These are phyloP conservation scores for Nakazawaea ernobii DNA, from an alignment of 805 yeast genomes.

Conservation along the genomic window DNA sequence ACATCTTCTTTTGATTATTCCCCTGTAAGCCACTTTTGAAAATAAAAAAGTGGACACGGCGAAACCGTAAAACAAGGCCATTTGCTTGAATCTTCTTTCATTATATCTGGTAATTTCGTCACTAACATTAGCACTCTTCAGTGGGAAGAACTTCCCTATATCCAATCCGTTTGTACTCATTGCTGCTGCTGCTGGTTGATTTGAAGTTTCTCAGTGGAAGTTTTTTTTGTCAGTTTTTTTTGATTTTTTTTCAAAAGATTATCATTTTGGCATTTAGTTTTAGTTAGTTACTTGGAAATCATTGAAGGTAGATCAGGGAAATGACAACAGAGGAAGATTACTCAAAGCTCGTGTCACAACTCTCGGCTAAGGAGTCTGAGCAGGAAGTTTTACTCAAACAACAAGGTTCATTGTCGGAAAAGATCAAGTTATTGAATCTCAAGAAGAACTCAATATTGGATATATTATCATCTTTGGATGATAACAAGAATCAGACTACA, in stretches of 20 bases:
- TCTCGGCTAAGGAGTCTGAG: not conserved
- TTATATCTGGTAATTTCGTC: conserved; percentile 43
- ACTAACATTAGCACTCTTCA: conserved; percentile 20
- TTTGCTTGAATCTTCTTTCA: conserved; percentile 61
- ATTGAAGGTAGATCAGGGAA: no score
- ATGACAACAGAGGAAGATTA: not conserved
- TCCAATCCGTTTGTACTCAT: conserved; percentile 16
- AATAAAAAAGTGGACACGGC: conserved; percentile 68
- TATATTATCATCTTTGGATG: not conserved
- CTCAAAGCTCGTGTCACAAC: not conserved
- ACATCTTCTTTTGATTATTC: conserved; percentile 67
- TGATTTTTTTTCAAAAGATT: not conserved
- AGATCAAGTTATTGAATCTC: not conserved
- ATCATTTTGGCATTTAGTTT: no score
- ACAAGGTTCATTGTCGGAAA: not conserved
- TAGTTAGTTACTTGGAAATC: no score
- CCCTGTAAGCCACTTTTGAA: conserved; percentile 68
- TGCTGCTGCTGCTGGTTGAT: not conserved
- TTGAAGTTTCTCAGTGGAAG: not conserved
- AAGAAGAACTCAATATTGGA: conserved; percentile 6
- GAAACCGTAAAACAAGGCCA: conserved; percentile 65
- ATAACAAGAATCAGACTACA: not conserved
- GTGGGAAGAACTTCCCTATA: conserved; percentile 25
- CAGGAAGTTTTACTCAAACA: not conserved
- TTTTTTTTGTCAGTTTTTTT: not conserved